Conservation (phyloP, 257 asterid species). For the Salvia miltiorrhiza region DNA sequence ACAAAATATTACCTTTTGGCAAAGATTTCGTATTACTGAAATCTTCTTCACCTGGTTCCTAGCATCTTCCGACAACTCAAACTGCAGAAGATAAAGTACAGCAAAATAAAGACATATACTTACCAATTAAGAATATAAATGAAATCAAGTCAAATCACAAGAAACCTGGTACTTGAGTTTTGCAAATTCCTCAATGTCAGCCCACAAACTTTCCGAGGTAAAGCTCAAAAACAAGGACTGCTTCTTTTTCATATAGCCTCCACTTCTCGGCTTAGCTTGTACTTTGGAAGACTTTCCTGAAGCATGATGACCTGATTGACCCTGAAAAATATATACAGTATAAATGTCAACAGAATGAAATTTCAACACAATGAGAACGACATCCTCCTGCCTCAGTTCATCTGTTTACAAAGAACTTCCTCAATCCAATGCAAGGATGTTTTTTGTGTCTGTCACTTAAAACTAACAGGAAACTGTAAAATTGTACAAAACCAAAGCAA, state of each 20-base stretch:
- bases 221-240: conserved; percentile 50
- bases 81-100: conserved; percentile 41
- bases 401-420: background rate
- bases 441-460: background rate
- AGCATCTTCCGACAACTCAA: conserved; percentile 71
- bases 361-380: background rate
- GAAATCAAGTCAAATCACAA: conserved; percentile 13
- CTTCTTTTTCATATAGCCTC: conserved; percentile 48
- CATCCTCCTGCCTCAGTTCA: background rate
- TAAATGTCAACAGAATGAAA: conserved; percentile 1
- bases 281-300: conserved; percentile 45
- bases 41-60: conserved; percentile 59
- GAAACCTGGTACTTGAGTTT: conserved; percentile 82
- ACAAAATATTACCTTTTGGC: conserved; percentile 62
- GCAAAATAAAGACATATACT: conserved; percentile 5
- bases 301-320: conserved; percentile 43
- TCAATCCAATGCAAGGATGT: background rate
- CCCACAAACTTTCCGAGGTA: conserved; percentile 80
- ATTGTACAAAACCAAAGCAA: background rate
- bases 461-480: background rate
- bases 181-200: conserved; percentile 76
- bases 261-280: conserved; percentile 48
- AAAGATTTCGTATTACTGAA: conserved; percentile 74
- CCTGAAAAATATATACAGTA: conserved; percentile 41
- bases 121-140: background rate